These are phyloP conservation scores for Parietaria judaica DNA, from an alignment of 306 rosid species.

Conservation along the genomic window DNA sequence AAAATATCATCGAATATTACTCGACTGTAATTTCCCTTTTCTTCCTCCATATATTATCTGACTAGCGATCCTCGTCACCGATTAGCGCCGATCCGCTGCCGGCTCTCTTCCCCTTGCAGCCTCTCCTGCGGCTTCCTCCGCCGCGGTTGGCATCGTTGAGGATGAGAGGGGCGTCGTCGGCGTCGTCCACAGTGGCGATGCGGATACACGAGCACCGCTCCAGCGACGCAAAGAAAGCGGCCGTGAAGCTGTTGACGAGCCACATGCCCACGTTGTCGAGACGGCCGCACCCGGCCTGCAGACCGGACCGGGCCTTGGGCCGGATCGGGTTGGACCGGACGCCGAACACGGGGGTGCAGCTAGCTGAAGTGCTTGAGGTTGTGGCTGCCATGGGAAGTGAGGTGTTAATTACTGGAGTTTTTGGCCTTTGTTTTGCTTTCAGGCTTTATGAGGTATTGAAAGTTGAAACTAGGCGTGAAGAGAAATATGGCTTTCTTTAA, in stretches of 20 bases:
- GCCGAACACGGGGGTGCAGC: constrained; percentile 39
- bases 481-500: constrained; percentile 12
- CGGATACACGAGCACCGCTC: constrained; percentile 73
- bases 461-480: neutral
- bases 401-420: too few species aligned
- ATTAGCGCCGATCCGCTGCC: constrained; percentile 7
- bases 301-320: constrained; percentile 29
- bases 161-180: constrained; percentile 63
- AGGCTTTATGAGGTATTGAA: neutral
- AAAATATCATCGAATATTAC: neutral
- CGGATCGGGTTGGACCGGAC: constrained; percentile 35
- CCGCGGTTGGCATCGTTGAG: constrained; percentile 50
- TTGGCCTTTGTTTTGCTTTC: neutral
- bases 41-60: neutral
- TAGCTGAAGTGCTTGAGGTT: constrained; percentile 41
- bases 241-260: constrained; percentile 54
- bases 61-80: constrained; percentile 13
- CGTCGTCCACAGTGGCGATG: constrained; percentile 51
- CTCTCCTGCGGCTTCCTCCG: constrained; percentile 34
- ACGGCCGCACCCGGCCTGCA: constrained; percentile 26
- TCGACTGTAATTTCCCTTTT: neutral
- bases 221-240: constrained; percentile 64
- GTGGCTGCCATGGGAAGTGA: constrained; percentile 49
- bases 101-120: constrained; percentile 41
- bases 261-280: constrained; percentile 64